phyloP scores from a whole-genome alignment of 2,329 filamentous ascomycete genomes.

The Botrytis paeoniae region DNA sequence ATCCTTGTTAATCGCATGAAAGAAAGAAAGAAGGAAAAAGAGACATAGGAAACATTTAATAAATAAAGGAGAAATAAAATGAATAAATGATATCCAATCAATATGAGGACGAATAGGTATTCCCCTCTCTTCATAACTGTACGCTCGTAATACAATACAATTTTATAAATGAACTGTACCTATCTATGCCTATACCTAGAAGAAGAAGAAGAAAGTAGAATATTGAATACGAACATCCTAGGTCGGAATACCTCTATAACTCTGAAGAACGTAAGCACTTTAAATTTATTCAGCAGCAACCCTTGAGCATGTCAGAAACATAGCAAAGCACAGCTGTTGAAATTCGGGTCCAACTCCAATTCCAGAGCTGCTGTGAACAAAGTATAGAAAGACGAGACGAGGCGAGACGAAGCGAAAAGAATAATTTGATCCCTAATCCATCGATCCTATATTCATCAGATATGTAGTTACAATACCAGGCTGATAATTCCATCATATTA shows the following conservation, averaged over 20 bases:
- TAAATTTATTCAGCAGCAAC: not conserved
- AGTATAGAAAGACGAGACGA: not conserved
- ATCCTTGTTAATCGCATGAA: not conserved
- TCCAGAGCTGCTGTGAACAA: not conserved
- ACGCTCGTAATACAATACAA: not conserved
- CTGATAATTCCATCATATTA: not conserved
- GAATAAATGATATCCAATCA: not conserved
- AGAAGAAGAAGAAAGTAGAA: not conserved
- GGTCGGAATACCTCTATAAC: not conserved
- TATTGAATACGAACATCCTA: not conserved
- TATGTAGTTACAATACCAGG: not conserved
- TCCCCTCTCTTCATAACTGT: not conserved
- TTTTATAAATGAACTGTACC: not conserved
- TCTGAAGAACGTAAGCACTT: constrained; percentile 13
- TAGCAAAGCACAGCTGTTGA: not conserved
- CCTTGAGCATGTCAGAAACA: not conserved
- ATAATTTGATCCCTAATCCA: not conserved
- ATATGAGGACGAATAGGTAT: not conserved
- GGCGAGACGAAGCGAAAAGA: not conserved
- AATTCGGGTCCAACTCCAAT: not conserved
- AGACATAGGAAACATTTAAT: not conserved
- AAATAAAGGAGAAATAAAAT: not conserved
- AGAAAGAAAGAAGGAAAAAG: not conserved
- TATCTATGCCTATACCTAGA: not conserved
- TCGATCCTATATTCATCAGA: not conserved